Base-by-base conservation (phyloP, 768 basidiomycete genomes). In the Suillus subaureus region DNA sequence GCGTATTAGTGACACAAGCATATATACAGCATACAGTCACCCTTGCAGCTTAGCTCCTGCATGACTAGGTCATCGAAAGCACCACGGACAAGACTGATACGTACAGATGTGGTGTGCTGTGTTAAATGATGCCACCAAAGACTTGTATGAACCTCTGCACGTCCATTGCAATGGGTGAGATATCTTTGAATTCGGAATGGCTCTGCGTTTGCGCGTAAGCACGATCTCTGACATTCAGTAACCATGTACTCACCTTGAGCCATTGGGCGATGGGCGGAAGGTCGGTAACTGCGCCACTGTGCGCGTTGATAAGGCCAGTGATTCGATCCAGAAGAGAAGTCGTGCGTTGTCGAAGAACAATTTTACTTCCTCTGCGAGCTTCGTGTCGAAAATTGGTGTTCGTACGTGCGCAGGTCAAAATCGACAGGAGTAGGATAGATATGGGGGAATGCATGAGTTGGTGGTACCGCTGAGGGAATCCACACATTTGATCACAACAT, bases 281-380 rank as follows among this genome's bases (percentile, higher is more conserved):
- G 43, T 21, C 16, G 42, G 15, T 15, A 40, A 40, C 5, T 40
- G 15, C 40, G 40, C 16, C 18, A 42, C 42, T 15, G 16, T 42
- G 42, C 42, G 18, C 7, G 42, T 42, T 16, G 16, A 42, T 42
- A 18, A 16, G 6, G 39, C 39, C 39, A 65, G 26, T 31, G 31
- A 47, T 4, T 62, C 64, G 9, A 62, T 31, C 61, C 51, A 65
- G 16, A 37, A 69, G 12, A 69, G 40, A 43, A 67, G 28, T 16
- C 61, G 62, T 11, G 67, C 47, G 15, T 28, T 16, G 23, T 31
- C n/a, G n/a, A n/a, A n/a, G n/a, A n/a, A n/a, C n/a, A n/a, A n/a
- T n/a, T 63, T 23, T 4, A 57, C 52, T 60, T 47, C 26, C 31
- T 31, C 33, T 5, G 33, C 12, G 2, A 52, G 42, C 21, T 60